Evolutionary conservation across 2,329 filamentous ascomycete species (phyloP).

Genomic region (Cladophialophora bantiana): DNA sequence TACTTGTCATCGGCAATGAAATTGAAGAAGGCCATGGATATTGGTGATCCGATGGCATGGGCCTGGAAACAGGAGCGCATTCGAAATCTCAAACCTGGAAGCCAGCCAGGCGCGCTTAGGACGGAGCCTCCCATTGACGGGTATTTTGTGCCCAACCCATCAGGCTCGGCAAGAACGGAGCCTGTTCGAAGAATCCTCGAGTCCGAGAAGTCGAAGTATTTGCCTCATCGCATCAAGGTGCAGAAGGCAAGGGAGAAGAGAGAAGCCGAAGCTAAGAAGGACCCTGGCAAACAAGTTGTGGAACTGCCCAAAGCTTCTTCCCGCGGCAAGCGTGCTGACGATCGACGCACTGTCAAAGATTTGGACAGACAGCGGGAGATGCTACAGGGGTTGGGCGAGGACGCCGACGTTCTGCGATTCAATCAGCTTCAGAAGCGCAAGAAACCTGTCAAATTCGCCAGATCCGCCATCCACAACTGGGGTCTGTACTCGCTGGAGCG

Average conservation of each 20-base stretch:
- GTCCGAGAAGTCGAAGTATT: conserved; percentile 96
- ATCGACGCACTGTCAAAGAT: conserved; percentile 91
- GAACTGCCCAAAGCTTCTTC: conserved; percentile 86
- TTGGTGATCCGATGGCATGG: conserved; percentile 68
- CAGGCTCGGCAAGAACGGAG: conserved; percentile 88
- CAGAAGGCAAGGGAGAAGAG: conserved; percentile 89
- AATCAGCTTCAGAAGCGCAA: conserved; percentile 99
- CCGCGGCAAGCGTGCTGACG: conserved; percentile 91
- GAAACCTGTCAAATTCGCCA: conserved; percentile 97
- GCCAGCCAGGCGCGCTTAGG: conserved; percentile 46
- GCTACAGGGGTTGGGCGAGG: conserved; percentile 73
- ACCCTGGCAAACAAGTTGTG: conserved; percentile 72
- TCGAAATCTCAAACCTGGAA: conserved; percentile 70
- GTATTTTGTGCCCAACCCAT: conserved; percentile 83
- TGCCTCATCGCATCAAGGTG: conserved; percentile 96
- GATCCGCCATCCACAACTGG: conserved; percentile 99
- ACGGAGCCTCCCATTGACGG: conserved; percentile 58
- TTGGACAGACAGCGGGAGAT: conserved; percentile 89
- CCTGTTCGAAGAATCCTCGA: conserved; percentile 95
- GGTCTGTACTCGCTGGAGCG: conserved; percentile 97
- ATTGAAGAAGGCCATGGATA: conserved; percentile 54
- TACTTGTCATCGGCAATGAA: conserved; percentile 61
- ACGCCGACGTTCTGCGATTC: conserved; percentile 86
- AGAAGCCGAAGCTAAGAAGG: conserved; percentile 73
- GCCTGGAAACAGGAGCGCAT: conserved; percentile 76